phyloP scores from a whole-genome alignment of 2,329 filamentous ascomycete species.

The Xylaria sp. region DNA sequence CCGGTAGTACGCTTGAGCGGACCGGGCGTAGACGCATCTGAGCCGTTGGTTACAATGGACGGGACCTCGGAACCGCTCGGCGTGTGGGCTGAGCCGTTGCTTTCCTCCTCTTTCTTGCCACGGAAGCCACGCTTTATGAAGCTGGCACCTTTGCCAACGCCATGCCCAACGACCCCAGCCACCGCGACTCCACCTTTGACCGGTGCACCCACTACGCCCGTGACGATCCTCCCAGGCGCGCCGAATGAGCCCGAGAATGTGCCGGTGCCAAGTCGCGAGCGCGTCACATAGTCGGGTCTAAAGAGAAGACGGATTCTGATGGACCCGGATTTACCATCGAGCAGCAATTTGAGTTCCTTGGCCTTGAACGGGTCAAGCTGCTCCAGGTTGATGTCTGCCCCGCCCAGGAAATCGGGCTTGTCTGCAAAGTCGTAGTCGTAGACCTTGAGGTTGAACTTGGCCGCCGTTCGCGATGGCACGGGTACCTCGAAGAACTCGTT shows the following conservation, averaged over 20 bases:
- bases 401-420: slow-evolving; percentile 88
- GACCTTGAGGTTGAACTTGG: slow-evolving; percentile 80
- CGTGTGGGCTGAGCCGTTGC: slow-evolving; percentile 48
- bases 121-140: slow-evolving; percentile 88
- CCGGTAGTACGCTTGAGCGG: slow-evolving; percentile 47
- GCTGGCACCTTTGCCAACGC: slow-evolving; percentile 85
- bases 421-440: slow-evolving; percentile 98
- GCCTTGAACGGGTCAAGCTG: slow-evolving; percentile 82
- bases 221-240: slow-evolving; percentile 84
- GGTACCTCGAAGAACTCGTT: slow-evolving; percentile 92
- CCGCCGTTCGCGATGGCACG: slow-evolving; percentile 80
- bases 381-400: slow-evolving; percentile 73
- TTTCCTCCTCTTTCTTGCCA: slow-evolving; percentile 66
- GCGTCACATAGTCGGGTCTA: slow-evolving; percentile 87
- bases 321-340: slow-evolving; percentile 88
- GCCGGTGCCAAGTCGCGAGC: slow-evolving; percentile 84
- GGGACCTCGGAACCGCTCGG: slow-evolving; percentile 46
- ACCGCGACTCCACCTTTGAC: slow-evolving; percentile 88
- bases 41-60: slow-evolving; percentile 48
- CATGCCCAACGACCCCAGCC: slow-evolving; percentile 70
- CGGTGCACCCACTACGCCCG: slow-evolving; percentile 79
- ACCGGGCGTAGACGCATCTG: slow-evolving; percentile 39
- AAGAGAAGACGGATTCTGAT: slow-evolving; percentile 86
- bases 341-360: slow-evolving; percentile 71
- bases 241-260: slow-evolving; percentile 93